Evolutionary conservation across 345 rosid species (phyloP), one percentile per base, ranked within the genome.

Genomic region (Gossypium herbaceum): DNA sequence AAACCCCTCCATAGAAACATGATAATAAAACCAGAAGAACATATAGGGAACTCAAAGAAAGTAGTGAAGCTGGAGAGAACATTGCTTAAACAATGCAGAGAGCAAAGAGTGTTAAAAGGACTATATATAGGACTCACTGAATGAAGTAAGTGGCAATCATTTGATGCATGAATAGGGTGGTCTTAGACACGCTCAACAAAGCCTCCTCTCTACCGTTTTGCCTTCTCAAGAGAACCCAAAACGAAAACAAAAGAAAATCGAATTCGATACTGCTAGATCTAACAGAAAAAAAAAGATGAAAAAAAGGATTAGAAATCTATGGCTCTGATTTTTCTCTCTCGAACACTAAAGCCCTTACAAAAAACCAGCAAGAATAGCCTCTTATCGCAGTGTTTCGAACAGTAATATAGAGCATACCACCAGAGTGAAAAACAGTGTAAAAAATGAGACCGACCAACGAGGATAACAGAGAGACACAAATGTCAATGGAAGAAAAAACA

Each of bases 1-100:
- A 71, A 73, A 84, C 55, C 20, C 57, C 81, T 20, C 83, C 81
- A 60, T 52, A 76, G 75, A 79, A 27, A 68, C 87, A 82, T 58
- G 77, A 67, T 56, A 86, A 2, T 41, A 86, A 57, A 70, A 80
- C 20, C 0, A 89, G 74, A 20, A 86, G 62, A 71, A 81, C 61
- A 41, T 34, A 48, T 55, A 4, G 25, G 25, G 72, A 16, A 2
- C 48, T 25, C 13, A 71, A 48, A 2, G 76, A 72, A 68, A 55
- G 75, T 34, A 57, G 70, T 19, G 68, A 44, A 29, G 10, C 15
- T 17, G 69, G 66, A 55, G 68, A 58, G 24, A 61, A 13, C 87
- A 81, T 77, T 58, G 68, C 44, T n/a, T 11, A 12, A 57, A 64
- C 7, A 8, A 16, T 1, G 34, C 41, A 16, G 57, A 16, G 47